phyloP scores from a whole-genome alignment of 2,329 filamentous ascomycete genomes.

The Diaporthe citrichinensis region DNA sequence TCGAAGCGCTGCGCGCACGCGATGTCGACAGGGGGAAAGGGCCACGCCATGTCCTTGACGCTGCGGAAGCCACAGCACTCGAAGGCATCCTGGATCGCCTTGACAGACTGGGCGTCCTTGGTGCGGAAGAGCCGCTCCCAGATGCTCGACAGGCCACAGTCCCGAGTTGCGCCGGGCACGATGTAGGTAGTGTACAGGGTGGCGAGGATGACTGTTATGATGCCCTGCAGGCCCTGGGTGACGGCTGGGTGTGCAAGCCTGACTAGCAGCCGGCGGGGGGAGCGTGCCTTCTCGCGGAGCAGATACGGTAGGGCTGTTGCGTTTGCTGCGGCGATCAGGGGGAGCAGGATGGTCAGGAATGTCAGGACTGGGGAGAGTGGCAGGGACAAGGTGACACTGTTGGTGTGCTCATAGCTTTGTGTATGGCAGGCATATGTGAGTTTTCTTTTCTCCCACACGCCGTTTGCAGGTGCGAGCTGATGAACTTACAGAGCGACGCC shows the following conservation, averaged over 20 bases:
- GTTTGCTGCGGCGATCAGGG: constrained; percentile 56
- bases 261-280: constrained; percentile 39
- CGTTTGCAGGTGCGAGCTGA: background rate
- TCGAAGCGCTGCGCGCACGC: constrained; percentile 63
- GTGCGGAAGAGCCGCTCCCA: constrained; percentile 69
- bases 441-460: background rate
- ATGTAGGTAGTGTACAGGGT: constrained; percentile 57
- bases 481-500: constrained; percentile 44
- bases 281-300: constrained; percentile 45
- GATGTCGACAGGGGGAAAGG: constrained; percentile 61
- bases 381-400: constrained; percentile 56
- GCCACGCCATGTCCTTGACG: constrained; percentile 72
- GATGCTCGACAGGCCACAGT: constrained; percentile 68
- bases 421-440: constrained; percentile 9
- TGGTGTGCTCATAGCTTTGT: constrained; percentile 56
- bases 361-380: constrained; percentile 55
- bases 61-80: constrained; percentile 76
- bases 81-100: constrained; percentile 74
- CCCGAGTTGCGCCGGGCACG: constrained; percentile 50
- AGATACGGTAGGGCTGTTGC: constrained; percentile 53
- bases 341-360: constrained; percentile 56
- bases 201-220: constrained; percentile 60
- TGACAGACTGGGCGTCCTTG: constrained; percentile 66
- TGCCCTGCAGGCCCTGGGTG: constrained; percentile 59
- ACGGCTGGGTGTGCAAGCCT: constrained; percentile 50